Base-by-base conservation (phyloP, 139 green algal genomes). In the Micractinium conductrix region DNA sequence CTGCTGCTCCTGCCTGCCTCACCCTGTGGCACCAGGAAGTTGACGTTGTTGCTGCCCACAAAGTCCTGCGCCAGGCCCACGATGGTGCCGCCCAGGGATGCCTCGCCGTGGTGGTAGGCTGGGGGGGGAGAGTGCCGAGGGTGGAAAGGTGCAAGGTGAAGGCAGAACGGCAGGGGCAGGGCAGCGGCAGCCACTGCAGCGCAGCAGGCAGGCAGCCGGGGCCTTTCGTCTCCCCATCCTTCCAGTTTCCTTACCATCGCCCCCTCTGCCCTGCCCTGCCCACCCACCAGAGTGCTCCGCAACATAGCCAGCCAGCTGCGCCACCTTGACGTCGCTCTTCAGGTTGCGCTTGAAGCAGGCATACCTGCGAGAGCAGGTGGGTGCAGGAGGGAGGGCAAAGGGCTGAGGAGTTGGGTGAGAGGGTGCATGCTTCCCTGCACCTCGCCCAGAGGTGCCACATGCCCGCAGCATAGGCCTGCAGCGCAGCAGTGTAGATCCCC, bases 21-120 rank as follows among this genome's bases (percentile, higher is more conserved):
- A 84, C 93, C 93, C 33, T 75, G 86, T 10, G 95, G 95, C 48
- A 95, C 88, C 50, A 99, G 93, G 87, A 98, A 90, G 91, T 99
- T 99, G 89, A 99, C 90, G 92, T 99, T 99, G 93, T 99, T 99
- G 90, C 85, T 94, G 67, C 97, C 97, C 70, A 99, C 94, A 87
- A 98, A 99, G 90, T 99, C 92, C 90, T 99, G 89, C 28, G 96
- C 96, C 45, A 99, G 85, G 74, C 93, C 92, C 30, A 98, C 87
- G 81, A 99, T 99, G 76, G 97, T 98, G 67, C 74, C 83, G 55
- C 90, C 81, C 84, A 99, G 86, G 78, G 88, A 96, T 14, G 90
- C 78, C 89, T 99, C 97, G 76, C 97, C 97, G 88, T 99, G 97
- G 88, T 99, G 97, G 91, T 99, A 99, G n/a, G 97, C 97, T 82